These are phyloP conservation scores for Gossypium gossypioides DNA, from an alignment of 441 rosid species.

Conservation along the genomic window DNA sequence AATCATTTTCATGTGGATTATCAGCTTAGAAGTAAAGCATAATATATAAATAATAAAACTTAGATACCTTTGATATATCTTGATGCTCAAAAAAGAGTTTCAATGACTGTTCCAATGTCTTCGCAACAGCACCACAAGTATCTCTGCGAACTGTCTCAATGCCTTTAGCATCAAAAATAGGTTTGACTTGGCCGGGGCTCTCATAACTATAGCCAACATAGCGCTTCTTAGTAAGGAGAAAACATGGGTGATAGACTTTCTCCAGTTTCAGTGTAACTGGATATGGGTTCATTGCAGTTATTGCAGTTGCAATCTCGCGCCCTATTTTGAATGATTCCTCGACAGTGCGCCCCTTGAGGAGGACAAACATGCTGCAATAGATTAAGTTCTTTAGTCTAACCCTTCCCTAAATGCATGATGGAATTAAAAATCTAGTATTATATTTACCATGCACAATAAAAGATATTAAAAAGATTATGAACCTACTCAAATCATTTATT, in stretches of 20 bases:
- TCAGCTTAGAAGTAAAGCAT: constrained; percentile 7
- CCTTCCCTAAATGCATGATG: constrained; percentile 12
- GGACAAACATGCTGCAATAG: constrained; percentile 84
- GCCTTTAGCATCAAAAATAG: constrained; percentile 90
- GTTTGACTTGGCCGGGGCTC: constrained; percentile 60
- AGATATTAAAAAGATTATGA: neutral
- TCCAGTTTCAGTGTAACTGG: constrained; percentile 92
- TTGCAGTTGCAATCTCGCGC: constrained; percentile 71
- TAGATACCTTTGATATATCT: constrained; percentile 50
- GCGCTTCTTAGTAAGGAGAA: constrained; percentile 93
- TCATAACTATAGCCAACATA: constrained; percentile 95
- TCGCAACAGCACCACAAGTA: constrained; percentile 78
- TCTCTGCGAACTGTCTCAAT: constrained; percentile 96
- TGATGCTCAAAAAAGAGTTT: constrained; percentile 69
- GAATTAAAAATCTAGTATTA: neutral
- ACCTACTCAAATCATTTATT: neutral
- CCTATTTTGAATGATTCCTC: constrained; percentile 71
- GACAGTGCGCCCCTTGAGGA: constrained; percentile 66
- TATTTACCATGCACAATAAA: neutral
- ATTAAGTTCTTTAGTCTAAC: constrained; percentile 5
- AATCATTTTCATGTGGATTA: constrained; percentile 1
- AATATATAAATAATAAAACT: neutral
- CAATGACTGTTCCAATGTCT: constrained; percentile 81
- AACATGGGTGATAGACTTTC: constrained; percentile 89
- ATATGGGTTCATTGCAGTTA: constrained; percentile 79